These are phyloP conservation scores for Hanseniaspora taiwanica DNA, from an alignment of 805 yeast genomes.

Conservation along the genomic window DNA sequence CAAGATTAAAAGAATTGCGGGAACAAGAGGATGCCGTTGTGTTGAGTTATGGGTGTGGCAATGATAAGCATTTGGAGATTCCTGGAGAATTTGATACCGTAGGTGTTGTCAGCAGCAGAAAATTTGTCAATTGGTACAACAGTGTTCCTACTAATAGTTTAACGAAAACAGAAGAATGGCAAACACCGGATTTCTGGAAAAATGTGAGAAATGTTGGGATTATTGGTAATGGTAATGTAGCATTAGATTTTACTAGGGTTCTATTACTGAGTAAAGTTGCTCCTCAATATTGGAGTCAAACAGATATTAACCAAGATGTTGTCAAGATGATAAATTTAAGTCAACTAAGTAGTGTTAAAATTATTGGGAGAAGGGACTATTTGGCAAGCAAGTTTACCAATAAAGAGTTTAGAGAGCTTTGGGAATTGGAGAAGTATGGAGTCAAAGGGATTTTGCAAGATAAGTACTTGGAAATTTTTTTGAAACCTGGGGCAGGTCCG, in stretches of 20 bases:
- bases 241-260: constrained; percentile 78
- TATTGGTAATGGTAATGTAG: constrained; percentile 96
- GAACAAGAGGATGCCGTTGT: constrained; percentile 59
- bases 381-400: constrained; percentile 81
- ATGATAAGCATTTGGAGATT: constrained; percentile 35
- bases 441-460: constrained; percentile 36
- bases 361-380: constrained; percentile 80
- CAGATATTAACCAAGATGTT: constrained; percentile 64
- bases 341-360: constrained; percentile 46
- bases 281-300: constrained; percentile 40
- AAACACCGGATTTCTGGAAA: constrained; percentile 37
- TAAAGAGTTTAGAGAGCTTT: constrained; percentile 77
- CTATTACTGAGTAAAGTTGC: constrained; percentile 38
- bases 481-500: constrained; percentile 12
- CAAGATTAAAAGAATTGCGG: constrained; percentile 35
- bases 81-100: constrained; percentile 42
- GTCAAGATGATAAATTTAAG: constrained; percentile 37
- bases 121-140: constrained; percentile 94
- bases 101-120: constrained; percentile 69
- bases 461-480: constrained; percentile 17
- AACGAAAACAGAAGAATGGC: constrained; percentile 14
- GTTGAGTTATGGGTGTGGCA: constrained; percentile 71
- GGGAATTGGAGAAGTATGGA: constrained; percentile 43
- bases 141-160: constrained; percentile 50
- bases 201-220: constrained; percentile 55